Conservation (phyloP, 2,329 filamentous ascomycete species). For the Volutella citrinella region DNA sequence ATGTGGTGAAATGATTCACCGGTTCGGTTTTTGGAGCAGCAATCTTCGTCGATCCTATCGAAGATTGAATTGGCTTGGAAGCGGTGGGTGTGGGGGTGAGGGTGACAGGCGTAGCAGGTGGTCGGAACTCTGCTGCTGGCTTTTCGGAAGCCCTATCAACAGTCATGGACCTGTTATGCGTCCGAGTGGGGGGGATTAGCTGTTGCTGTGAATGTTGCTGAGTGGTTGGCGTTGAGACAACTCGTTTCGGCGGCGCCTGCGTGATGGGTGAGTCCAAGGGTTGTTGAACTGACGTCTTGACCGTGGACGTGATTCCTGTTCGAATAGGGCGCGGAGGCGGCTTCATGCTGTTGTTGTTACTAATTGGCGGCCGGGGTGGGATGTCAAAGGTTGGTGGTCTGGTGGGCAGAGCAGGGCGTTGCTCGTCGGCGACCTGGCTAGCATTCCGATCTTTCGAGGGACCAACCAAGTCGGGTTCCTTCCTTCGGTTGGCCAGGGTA, state of each 20-base stretch:
- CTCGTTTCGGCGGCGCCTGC: slow-evolving; percentile 27
- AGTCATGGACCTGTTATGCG: slow-evolving; percentile 30
- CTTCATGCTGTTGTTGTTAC: slow-evolving; percentile 16
- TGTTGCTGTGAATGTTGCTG: slow-evolving; percentile 28
- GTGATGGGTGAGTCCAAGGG: slow-evolving; percentile 14
- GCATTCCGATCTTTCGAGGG: too few relatives aligned
- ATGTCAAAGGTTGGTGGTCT: slow-evolving; percentile 39
- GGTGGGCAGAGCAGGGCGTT: slow-evolving; percentile 48
- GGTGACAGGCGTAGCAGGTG: slow-evolving; percentile 15
- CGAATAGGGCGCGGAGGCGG: slow-evolving; percentile 45
- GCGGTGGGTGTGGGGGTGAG: slow-evolving; percentile 12
- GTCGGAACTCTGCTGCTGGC: slow-evolving; percentile 19
- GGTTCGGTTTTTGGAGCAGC: slow-evolving; percentile 37
- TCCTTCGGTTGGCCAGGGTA: slow-evolving; percentile 41
- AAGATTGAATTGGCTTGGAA: slow-evolving; percentile 10
- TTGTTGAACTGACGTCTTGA: too few relatives aligned
- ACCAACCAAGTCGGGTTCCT: slow-evolving; percentile 47
- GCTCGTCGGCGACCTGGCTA: too few relatives aligned
- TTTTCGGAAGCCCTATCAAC: slow-evolving; percentile 34
- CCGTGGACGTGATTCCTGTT: slow-evolving; percentile 27
- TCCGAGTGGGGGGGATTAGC: slow-evolving; percentile 27
- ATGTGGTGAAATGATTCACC: slow-evolving; percentile 57
- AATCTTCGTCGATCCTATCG: slow-evolving; percentile 9
- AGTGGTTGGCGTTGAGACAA: slow-evolving; percentile 29
- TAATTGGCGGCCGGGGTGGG: slow-evolving; percentile 13